Evolutionary conservation across 345 rosid species (phyloP).

Genomic region (Cardamine resedifolia): DNA sequence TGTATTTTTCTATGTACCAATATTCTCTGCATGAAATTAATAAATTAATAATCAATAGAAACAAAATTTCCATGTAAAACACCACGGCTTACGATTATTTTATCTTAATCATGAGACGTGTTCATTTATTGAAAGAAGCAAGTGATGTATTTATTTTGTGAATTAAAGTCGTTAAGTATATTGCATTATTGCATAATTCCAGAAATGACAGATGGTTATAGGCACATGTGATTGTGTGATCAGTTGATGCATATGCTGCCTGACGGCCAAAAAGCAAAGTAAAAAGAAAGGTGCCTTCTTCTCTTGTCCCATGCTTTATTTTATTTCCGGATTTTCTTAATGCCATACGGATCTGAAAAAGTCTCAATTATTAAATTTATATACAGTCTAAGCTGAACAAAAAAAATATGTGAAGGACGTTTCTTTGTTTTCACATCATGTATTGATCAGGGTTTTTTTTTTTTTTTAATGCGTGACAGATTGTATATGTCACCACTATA

Average conservation of each 20-base stretch:
- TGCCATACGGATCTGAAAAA: background rate
- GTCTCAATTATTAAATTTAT: background rate
- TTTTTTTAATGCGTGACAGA: constrained; percentile 37
- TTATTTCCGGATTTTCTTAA: background rate
- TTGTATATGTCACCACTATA: background rate
- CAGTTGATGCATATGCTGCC: constrained; percentile 19
- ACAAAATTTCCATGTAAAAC: background rate
- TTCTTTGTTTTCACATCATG: constrained; percentile 18
- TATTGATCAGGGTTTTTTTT: constrained; percentile 4
- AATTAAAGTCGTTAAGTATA: background rate
- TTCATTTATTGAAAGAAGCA: background rate
- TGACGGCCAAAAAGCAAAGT: background rate
- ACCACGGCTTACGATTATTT: background rate
- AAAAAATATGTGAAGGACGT: constrained; percentile 15
- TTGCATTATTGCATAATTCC: constrained; percentile 11
- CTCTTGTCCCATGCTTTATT: constrained; percentile 18
- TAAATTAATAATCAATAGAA: background rate
- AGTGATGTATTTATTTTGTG: background rate
- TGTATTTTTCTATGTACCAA: no score
- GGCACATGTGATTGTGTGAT: constrained; percentile 30
- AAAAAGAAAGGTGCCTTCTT: background rate
- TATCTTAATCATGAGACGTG: background rate
- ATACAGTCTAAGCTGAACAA: background rate
- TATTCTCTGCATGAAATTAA: background rate
- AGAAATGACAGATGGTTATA: constrained; percentile 6